Evolutionary conservation across 1,139 yeast species (phyloP), one percentile per base, ranked within the genome.

Genomic region (Williopsis jadinii): DNA sequence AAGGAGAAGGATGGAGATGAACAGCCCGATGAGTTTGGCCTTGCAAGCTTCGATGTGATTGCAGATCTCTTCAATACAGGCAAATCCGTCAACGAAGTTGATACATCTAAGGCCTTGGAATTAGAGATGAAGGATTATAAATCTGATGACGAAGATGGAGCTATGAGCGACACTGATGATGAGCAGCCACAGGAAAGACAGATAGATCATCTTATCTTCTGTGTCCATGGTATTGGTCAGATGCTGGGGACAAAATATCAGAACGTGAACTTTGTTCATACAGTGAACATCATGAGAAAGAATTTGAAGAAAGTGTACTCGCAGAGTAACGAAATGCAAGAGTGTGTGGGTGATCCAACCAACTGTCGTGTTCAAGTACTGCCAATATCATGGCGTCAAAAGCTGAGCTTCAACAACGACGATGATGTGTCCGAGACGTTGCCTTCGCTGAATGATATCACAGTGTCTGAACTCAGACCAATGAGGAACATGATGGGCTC

Each of bases 211-310:
- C 63, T 92, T 42, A 75, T 90, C 2, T 67, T 92, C 13, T 92
- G 95, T 50, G 74, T 90, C 36, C 98, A 92, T 61, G 97, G 98
- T 0, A 86, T 92, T 48, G 97, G 97, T 2, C 98, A 92, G 60
- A 78, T 83, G 34, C 68, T 92, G 45, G 94, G 95, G 3, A 76
- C 79, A 41, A 78, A 78, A 52, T 83, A 84, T 51, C 88, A 88
- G 48, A 78, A 85, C 31, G 80, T 88, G 37, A 87, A 87, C 56
- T 92, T 92, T 63, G 80, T 92, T 5, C 95, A 88, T 59, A 87
- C 92, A 27, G 77, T 88, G 41, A 85, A 84, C 54, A 71, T 76
- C 28, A 61, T 88, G 48, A 68, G 97, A 41, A 72, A 74, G 41
- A 75, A 81, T 37, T 69, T 85, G 69, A 79, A 77, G 47, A 62